These are phyloP conservation scores for Lignosus rhinocerotis DNA, from an alignment of 1,284 basidiomycete genomes.

Conservation along the genomic window DNA sequence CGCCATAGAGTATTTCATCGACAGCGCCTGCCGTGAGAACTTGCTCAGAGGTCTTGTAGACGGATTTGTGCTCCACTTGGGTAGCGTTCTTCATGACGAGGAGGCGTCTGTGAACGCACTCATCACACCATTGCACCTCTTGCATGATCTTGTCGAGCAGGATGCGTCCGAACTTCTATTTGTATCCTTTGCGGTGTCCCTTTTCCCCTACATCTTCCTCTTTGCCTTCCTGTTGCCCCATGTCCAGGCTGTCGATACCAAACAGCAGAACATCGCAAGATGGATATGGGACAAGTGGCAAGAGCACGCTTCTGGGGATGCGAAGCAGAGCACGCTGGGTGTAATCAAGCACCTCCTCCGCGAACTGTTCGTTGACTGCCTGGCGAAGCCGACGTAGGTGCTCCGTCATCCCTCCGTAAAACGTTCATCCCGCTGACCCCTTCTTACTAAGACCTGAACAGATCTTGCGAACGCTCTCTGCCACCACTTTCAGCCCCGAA, in stretches of 20 bases:
- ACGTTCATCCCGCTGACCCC: not conserved
- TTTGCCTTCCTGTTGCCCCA: slow-evolving; percentile 49
- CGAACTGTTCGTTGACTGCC: slow-evolving; percentile 41
- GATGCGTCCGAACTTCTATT: slow-evolving; percentile 16
- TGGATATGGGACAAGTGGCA: slow-evolving; percentile 29
- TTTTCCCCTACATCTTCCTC: slow-evolving; percentile 49
- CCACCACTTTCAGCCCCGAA: not conserved
- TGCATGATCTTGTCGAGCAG: slow-evolving; percentile 34
- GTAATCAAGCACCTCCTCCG: slow-evolving; percentile 45
- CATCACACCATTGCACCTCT: slow-evolving; percentile 35
- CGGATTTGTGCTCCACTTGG: slow-evolving; percentile 40
- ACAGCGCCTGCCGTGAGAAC: slow-evolving; percentile 35
- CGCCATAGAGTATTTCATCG: slow-evolving; percentile 38
- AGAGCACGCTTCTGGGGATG: slow-evolving; percentile 20
- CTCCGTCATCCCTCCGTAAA: not conserved
- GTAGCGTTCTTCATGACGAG: slow-evolving; percentile 36
- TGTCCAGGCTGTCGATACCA: slow-evolving; percentile 21
- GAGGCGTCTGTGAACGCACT: slow-evolving; percentile 15
- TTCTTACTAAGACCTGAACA: slow-evolving; percentile 17
- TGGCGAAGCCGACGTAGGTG: slow-evolving; percentile 33
- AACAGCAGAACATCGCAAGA: slow-evolving; percentile 17
- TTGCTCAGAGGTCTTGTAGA: slow-evolving; percentile 38
- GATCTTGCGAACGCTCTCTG: slow-evolving; percentile 14
- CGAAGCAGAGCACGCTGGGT: slow-evolving; percentile 29
- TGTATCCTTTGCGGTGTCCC: slow-evolving; percentile 9